Evolutionary conservation across 192 early-diverging fungal species (phyloP).

Genomic region (Coemansia sp.): DNA sequence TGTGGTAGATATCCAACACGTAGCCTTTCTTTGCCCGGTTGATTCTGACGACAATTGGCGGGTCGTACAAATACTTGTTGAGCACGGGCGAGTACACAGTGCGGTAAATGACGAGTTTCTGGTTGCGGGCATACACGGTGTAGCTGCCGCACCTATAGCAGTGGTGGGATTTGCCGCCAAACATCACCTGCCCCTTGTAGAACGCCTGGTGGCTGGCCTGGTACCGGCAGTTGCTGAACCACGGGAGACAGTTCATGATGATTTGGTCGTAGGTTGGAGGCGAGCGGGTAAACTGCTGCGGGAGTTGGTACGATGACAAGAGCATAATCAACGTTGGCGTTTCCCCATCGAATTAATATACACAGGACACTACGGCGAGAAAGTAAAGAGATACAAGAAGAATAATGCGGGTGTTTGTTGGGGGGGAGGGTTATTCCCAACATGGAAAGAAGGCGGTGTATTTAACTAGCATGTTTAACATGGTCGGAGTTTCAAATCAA

Average conservation of each 20-base stretch:
- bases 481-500: too few relatives aligned
- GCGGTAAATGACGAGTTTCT: neutral
- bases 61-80: neutral
- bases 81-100: neutral
- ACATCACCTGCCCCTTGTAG: neutral
- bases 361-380: too few relatives aligned
- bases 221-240: neutral
- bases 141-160: neutral
- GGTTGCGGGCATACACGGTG: neutral
- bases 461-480: too few relatives aligned
- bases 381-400: too few relatives aligned
- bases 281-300: neutral
- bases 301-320: neutral
- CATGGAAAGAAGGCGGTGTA: too few relatives aligned
- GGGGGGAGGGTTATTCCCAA: too few relatives aligned
- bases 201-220: neutral
- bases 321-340: too few relatives aligned
- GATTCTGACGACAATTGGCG: neutral
- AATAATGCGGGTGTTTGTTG: too few relatives aligned
- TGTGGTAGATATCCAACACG: neutral
- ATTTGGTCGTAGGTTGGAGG: neutral
- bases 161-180: neutral
- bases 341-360: too few relatives aligned
- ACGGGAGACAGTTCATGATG: neutral
- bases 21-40: neutral